phyloP scores from a whole-genome alignment of 805 yeast species.

The Lachancea lanzarotensis region DNA sequence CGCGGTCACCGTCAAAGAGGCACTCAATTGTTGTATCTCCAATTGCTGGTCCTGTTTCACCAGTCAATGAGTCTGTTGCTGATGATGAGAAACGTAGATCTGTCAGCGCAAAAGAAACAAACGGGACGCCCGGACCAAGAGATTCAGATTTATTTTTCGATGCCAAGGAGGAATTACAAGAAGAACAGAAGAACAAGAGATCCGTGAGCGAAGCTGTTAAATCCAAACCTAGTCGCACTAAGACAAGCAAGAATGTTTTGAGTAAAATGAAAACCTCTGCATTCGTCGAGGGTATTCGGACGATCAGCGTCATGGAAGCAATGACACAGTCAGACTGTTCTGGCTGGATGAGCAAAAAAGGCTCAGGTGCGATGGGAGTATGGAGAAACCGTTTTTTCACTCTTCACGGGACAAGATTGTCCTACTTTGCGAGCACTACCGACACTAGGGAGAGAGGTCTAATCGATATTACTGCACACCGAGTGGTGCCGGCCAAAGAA shows the following conservation, averaged over 20 bases:
- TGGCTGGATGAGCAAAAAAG: slow-evolving; percentile 96
- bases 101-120: slow-evolving; percentile 43
- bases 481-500: slow-evolving; percentile 75
- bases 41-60: not conserved
- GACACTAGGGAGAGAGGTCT: slow-evolving; percentile 87
- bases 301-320: slow-evolving; percentile 69
- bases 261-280: slow-evolving; percentile 67
- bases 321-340: slow-evolving; percentile 65
- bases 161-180: slow-evolving; percentile 15
- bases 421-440: slow-evolving; percentile 71
- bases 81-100: slow-evolving; percentile 41
- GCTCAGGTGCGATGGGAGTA: slow-evolving; percentile 74
- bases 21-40: slow-evolving; percentile 9
- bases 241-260: slow-evolving; percentile 42
- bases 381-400: slow-evolving; percentile 87
- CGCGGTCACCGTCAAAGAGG: slow-evolving; percentile 10
- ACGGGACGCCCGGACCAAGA: slow-evolving; percentile 10
- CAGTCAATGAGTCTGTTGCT: slow-evolving; percentile 1
- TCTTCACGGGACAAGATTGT: slow-evolving; percentile 85
- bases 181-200: slow-evolving; percentile 32
- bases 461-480: slow-evolving; percentile 92
- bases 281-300: slow-evolving; percentile 80
- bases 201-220: slow-evolving; percentile 46
- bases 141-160: slow-evolving; percentile 22
- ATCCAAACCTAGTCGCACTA: slow-evolving; percentile 46